Evolutionary conservation across 441 rosid genomes (phyloP).

Genomic region (Jatropha podagrica): DNA sequence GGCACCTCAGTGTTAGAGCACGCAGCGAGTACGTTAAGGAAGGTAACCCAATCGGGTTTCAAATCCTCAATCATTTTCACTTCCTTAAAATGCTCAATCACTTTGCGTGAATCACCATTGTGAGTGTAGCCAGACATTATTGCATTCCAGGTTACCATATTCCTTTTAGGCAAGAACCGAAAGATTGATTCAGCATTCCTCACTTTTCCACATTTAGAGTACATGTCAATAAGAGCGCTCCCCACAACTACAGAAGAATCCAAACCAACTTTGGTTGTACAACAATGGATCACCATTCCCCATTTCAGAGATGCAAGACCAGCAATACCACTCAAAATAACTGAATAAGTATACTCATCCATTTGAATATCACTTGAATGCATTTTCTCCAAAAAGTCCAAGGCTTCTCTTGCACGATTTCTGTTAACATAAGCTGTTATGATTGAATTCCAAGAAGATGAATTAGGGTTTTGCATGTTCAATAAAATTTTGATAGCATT

Average conservation of each 20-base stretch:
- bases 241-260: constrained; percentile 61
- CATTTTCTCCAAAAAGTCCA: constrained; percentile 54
- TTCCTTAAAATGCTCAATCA: constrained; percentile 52
- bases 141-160: constrained; percentile 71
- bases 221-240: constrained; percentile 82
- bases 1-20: constrained; percentile 65
- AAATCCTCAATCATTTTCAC: constrained; percentile 39
- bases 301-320: constrained; percentile 54
- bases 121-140: constrained; percentile 76
- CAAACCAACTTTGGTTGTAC: constrained; percentile 43
- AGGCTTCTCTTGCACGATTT: constrained; percentile 46
- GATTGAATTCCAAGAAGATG: constrained; percentile 88
- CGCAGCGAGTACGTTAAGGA: constrained; percentile 67
- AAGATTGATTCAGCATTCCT: constrained; percentile 57
- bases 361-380: constrained; percentile 38
- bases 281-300: constrained; percentile 68
- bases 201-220: constrained; percentile 80
- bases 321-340: constrained; percentile 63
- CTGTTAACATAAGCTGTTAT: constrained; percentile 65
- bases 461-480: constrained; percentile 53
- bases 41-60: constrained; percentile 64
- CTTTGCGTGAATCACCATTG: constrained; percentile 53
- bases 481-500: constrained; percentile 46
- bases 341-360: constrained; percentile 68
- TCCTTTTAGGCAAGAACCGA: constrained; percentile 49